phyloP scores from a whole-genome alignment of 176 grass and related monocot species.

The Paspalum vaginatum region DNA sequence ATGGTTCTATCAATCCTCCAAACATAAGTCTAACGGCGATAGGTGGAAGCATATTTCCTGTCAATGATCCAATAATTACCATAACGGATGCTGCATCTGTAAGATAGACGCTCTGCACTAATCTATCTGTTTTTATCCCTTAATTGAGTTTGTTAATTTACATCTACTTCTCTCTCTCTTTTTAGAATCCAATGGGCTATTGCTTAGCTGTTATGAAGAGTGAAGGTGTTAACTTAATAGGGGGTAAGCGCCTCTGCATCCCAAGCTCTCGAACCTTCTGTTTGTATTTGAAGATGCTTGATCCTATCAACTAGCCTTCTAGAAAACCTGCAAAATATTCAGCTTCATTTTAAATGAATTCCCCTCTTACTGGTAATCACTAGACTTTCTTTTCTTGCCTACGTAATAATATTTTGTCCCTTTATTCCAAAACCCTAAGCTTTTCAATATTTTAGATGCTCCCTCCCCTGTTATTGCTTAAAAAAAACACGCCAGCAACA shows the following conservation, averaged over 20 bases:
- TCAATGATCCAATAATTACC: slow-evolving; percentile 56
- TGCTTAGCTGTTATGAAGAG: slow-evolving; percentile 86
- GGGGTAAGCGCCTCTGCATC: slow-evolving; percentile 58
- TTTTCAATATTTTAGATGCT: not conserved
- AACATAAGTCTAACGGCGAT: slow-evolving; percentile 62
- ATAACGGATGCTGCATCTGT: slow-evolving; percentile 38
- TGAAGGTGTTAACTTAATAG: slow-evolving; percentile 74
- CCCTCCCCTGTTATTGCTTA: not conserved
- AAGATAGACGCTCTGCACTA: slow-evolving; percentile 40
- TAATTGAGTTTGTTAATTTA: slow-evolving; percentile 14
- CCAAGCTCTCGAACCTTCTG: not conserved
- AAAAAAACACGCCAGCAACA: not conserved
- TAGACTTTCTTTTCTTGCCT: not conserved
- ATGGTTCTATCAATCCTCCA: slow-evolving; percentile 44
- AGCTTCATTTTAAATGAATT: slow-evolving; percentile 2
- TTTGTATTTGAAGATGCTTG: slow-evolving; percentile 11
- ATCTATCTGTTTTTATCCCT: slow-evolving; percentile 15
- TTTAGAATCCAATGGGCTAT: slow-evolving; percentile 46
- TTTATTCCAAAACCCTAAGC: not conserved
- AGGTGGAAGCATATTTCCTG: slow-evolving; percentile 70
- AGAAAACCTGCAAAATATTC: not conserved
- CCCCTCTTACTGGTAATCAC: not conserved
- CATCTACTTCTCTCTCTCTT: not conserved
- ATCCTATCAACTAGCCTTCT: not conserved
- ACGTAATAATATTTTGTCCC: too few relatives aligned